Evolutionary conservation across 768 basidiomycete species (phyloP).

Genomic region (Clavaria fumosa): DNA sequence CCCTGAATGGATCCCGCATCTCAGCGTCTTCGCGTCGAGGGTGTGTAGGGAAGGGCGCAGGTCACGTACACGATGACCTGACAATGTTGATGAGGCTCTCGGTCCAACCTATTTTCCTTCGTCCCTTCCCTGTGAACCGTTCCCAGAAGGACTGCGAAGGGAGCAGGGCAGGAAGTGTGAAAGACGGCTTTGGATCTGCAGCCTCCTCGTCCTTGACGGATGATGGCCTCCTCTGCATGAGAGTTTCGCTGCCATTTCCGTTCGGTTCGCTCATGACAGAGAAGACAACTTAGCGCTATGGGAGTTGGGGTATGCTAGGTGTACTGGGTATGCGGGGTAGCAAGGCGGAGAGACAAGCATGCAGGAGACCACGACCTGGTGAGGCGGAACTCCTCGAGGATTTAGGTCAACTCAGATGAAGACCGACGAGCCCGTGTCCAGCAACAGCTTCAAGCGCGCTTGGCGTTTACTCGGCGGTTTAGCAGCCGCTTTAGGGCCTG

Average conservation of each 20-base stretch:
- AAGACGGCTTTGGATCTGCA: neutral
- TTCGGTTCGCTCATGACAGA: neutral
- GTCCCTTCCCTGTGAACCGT: constrained; percentile 33
- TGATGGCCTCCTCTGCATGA: constrained; percentile 8
- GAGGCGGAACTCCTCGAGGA: too few relatives aligned
- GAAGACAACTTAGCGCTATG: too few relatives aligned
- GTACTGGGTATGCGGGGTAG: too few relatives aligned
- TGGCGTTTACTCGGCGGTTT: too few relatives aligned
- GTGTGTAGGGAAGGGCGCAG: constrained; percentile 5
- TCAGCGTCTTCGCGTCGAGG: too few relatives aligned
- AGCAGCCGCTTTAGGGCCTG: too few relatives aligned
- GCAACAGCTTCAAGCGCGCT: too few relatives aligned
- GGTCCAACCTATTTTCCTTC: constrained; percentile 25
- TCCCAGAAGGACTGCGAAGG: constrained; percentile 19
- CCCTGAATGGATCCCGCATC: constrained; percentile 21
- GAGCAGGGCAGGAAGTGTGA: neutral
- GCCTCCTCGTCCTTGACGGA: constrained; percentile 9
- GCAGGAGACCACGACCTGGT: too few relatives aligned
- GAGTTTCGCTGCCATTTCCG: neutral
- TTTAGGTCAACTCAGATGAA: too few relatives aligned
- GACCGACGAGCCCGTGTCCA: too few relatives aligned
- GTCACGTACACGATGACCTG: constrained; percentile 37
- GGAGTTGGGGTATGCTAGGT: too few relatives aligned
- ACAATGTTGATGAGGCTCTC: constrained; percentile 31
- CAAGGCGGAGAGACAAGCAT: too few relatives aligned